Conservation (phyloP, 2,329 filamentous ascomycete species). For the Botrytis hyacinthi region DNA sequence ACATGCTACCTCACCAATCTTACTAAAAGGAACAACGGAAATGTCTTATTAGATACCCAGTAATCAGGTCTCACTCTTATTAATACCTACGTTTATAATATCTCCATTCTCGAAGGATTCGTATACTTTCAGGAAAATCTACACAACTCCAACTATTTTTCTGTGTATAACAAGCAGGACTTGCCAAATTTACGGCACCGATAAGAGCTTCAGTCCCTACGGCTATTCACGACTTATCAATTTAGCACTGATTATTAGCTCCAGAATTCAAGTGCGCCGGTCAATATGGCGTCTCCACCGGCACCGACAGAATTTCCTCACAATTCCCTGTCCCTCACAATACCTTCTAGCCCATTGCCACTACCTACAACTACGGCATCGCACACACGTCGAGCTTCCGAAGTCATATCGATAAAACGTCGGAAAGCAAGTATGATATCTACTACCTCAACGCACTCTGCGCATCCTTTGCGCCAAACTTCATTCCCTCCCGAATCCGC, state of each 20-base stretch:
- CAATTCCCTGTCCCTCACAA: slow-evolving; percentile 49
- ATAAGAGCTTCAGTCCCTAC: neutral
- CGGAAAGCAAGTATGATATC: slow-evolving; percentile 69
- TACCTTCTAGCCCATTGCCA: slow-evolving; percentile 48
- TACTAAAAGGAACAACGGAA: neutral
- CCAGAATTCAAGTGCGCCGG: neutral
- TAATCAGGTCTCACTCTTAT: neutral
- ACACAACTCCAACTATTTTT: neutral
- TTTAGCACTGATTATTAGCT: neutral
- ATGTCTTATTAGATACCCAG: neutral
- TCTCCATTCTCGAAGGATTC: neutral
- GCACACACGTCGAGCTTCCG: slow-evolving; percentile 54
- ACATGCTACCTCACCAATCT: neutral
- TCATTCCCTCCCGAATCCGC: slow-evolving; percentile 70
- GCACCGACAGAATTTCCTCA: slow-evolving; percentile 32
- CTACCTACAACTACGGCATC: slow-evolving; percentile 50
- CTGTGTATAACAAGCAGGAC: neutral
- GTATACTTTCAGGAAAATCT: too few species aligned
- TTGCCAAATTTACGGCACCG: neutral
- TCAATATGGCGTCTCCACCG: slow-evolving; percentile 36
- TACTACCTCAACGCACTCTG: slow-evolving; percentile 49
- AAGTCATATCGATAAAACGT: slow-evolving; percentile 56
- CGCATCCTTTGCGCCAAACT: slow-evolving; percentile 74
- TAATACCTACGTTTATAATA: neutral
- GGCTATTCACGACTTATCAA: slow-evolving; percentile 5